A percentile compares a stretch with the other conserved stretches of the same genome.
Evolutionary conservation across 225 moss, liverwort and hornwort genomes (phyloP).

Genomic region (Sphagnum contortum): DNA sequence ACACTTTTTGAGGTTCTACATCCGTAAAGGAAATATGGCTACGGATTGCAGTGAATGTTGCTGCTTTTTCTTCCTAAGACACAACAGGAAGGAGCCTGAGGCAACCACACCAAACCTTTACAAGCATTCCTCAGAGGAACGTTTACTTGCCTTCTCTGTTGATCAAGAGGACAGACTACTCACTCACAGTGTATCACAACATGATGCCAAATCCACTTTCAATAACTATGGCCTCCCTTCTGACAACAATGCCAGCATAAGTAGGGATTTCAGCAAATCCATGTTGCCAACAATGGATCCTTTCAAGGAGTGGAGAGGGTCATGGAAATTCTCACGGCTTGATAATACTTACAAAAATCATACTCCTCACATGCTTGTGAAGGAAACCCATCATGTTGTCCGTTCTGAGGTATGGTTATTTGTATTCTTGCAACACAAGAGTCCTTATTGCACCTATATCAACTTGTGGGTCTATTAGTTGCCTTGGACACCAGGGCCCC

Average conservation of each 20-base stretch:
- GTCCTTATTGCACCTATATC: neutral
- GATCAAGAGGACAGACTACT: constrained; percentile 50
- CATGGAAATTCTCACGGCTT: constrained; percentile 38
- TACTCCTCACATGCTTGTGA: constrained; percentile 36
- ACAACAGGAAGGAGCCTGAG: constrained; percentile 28
- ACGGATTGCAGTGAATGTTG: constrained; percentile 35
- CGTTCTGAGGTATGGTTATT: constrained; percentile 35
- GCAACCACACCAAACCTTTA: constrained; percentile 26
- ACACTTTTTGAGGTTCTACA: no score
- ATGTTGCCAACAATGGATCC: neutral
- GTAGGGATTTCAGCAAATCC: constrained; percentile 5
- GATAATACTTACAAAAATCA: constrained; percentile 20
- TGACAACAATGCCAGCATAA: constrained; percentile 4
- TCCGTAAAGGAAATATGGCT: constrained; percentile 17
- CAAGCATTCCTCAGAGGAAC: constrained; percentile 47
- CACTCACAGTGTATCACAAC: constrained; percentile 39
- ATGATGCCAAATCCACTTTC: constrained; percentile 32
- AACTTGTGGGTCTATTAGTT: no score
- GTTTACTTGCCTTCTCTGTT: constrained; percentile 41
- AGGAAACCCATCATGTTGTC: constrained; percentile 37
- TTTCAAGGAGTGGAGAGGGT: constrained; percentile 27
- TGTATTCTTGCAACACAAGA: neutral
- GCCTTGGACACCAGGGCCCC: neutral
- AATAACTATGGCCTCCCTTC: constrained; percentile 22
- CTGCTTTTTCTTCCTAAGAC: constrained; percentile 47